Evolutionary conservation across 805 yeast species (phyloP).

Genomic region (Candida endomychidarum): DNA sequence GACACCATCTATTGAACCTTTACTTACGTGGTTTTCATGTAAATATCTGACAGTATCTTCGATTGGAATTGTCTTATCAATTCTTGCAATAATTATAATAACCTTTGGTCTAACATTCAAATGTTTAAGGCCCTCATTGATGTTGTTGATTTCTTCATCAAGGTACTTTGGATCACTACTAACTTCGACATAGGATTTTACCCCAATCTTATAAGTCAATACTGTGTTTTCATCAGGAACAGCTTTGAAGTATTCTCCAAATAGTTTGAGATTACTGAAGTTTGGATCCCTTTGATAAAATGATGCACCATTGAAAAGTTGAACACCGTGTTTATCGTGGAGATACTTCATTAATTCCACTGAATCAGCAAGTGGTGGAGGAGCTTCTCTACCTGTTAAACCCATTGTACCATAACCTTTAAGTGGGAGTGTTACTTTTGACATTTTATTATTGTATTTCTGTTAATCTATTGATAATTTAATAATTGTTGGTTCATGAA

Average conservation of each 20-base stretch:
- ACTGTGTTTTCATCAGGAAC: constrained; percentile 2
- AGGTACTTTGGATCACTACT: no score
- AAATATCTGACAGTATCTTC: constrained; percentile 59
- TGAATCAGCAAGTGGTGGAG: constrained; percentile 53
- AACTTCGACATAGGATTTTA: no score
- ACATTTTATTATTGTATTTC: no score
- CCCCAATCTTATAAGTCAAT: no score
- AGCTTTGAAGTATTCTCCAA: background rate
- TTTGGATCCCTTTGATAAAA: constrained; percentile 45
- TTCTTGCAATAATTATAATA: constrained; percentile 71
- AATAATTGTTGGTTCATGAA: no score
- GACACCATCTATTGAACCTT: constrained; percentile 66
- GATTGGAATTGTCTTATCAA: constrained; percentile 56
- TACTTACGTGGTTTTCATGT: constrained; percentile 51
- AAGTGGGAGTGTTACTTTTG: no score
- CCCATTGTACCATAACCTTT: constrained; percentile 77
- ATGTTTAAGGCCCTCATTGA: constrained; percentile 26
- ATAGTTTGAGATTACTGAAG: background rate
- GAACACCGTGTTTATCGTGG: constrained; percentile 49
- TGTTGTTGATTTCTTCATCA: constrained; percentile 46
- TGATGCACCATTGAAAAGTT: constrained; percentile 70
- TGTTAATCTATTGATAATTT: no score
- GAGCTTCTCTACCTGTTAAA: constrained; percentile 65
- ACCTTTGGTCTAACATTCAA: constrained; percentile 30
- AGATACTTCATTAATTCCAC: constrained; percentile 48